Evolutionary conservation across 495 filamentous ascomycete species (phyloP).

Genomic region (Pyrenula massariospora): DNA sequence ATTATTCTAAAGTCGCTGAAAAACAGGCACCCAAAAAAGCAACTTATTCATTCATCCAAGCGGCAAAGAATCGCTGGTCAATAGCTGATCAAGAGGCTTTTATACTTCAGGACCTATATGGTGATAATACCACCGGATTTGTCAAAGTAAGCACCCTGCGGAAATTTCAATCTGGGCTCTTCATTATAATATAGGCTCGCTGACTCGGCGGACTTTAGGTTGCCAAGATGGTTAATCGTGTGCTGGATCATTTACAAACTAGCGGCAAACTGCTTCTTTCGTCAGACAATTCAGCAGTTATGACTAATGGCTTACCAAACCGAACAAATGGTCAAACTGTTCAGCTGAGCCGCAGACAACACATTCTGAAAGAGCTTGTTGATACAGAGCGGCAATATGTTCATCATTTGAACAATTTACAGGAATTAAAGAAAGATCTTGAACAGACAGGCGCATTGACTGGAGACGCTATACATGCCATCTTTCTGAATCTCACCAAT

Average conservation of each 20-base stretch:
- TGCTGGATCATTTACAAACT: conserved; percentile 74
- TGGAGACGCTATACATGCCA: conserved; percentile 84
- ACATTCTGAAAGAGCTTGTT: conserved; percentile 81
- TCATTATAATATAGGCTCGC: background rate
- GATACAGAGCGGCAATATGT: conserved; percentile 96
- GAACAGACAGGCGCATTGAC: conserved; percentile 79
- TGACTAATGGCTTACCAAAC: conserved; percentile 33
- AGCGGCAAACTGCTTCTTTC: conserved; percentile 53
- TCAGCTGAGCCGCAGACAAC: conserved; percentile 67
- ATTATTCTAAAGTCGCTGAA: conserved; percentile 44
- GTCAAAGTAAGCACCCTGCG: conserved; percentile 57
- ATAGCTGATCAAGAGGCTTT: conserved; percentile 77
- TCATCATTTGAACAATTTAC: conserved; percentile 90
- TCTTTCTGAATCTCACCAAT: conserved; percentile 91
- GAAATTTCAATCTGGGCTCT: background rate
- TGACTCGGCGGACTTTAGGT: conserved; percentile 39
- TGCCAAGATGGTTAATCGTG: conserved; percentile 71
- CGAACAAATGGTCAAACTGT: conserved; percentile 11
- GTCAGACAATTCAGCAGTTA: conserved; percentile 30
- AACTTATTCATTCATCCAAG: conserved; percentile 60
- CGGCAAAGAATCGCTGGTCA: conserved; percentile 57
- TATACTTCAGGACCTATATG: conserved; percentile 81
- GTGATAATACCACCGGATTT: conserved; percentile 90
- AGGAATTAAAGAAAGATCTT: conserved; percentile 81
- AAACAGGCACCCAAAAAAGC: conserved; percentile 58